Conservation (phyloP, 2,329 filamentous ascomycete species). For the Acrodontium crateriforme region DNA sequence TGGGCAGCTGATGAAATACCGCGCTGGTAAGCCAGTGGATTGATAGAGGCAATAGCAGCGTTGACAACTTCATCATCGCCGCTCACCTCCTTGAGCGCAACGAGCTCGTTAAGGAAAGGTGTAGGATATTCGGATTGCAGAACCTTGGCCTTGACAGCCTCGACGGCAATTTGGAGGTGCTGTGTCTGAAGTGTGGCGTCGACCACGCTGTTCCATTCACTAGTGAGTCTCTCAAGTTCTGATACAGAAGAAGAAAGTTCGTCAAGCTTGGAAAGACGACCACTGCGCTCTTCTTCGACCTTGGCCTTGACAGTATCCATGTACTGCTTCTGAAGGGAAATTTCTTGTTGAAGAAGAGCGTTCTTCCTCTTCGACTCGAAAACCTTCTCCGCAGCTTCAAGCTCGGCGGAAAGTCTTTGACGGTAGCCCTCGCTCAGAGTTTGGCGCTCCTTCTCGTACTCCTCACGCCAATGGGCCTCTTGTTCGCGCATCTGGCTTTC, state of each 20-base stretch:
- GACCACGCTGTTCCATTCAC: slow-evolving; percentile 80
- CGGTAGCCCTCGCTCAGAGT: slow-evolving; percentile 66
- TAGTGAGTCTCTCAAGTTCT: slow-evolving; percentile 76
- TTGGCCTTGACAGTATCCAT: slow-evolving; percentile 61
- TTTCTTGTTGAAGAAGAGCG: slow-evolving; percentile 76
- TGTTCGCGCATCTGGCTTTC: slow-evolving; percentile 71
- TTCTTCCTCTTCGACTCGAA: slow-evolving; percentile 75
- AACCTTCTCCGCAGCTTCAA: slow-evolving; percentile 65
- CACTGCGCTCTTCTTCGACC: slow-evolving; percentile 78
- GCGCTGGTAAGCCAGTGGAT: slow-evolving; percentile 82
- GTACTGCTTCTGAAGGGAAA: slow-evolving; percentile 77
- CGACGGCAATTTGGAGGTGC: slow-evolving; percentile 89
- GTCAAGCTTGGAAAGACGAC: slow-evolving; percentile 71
- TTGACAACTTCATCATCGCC: slow-evolving; percentile 69
- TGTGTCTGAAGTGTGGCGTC: slow-evolving; percentile 87
- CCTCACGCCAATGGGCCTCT: slow-evolving; percentile 68
- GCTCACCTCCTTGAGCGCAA: slow-evolving; percentile 81
- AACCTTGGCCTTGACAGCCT: slow-evolving; percentile 75
- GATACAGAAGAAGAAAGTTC: slow-evolving; percentile 64
- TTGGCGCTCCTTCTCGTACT: slow-evolving; percentile 79
- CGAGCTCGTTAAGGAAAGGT: slow-evolving; percentile 84
- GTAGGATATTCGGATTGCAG: slow-evolving; percentile 56
- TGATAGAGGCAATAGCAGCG: slow-evolving; percentile 92
- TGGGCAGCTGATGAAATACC: slow-evolving; percentile 73
- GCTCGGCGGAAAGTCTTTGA: slow-evolving; percentile 61